Evolutionary conservation across 1,284 basidiomycete species (phyloP).

Genomic region (Trametes versicolor): DNA sequence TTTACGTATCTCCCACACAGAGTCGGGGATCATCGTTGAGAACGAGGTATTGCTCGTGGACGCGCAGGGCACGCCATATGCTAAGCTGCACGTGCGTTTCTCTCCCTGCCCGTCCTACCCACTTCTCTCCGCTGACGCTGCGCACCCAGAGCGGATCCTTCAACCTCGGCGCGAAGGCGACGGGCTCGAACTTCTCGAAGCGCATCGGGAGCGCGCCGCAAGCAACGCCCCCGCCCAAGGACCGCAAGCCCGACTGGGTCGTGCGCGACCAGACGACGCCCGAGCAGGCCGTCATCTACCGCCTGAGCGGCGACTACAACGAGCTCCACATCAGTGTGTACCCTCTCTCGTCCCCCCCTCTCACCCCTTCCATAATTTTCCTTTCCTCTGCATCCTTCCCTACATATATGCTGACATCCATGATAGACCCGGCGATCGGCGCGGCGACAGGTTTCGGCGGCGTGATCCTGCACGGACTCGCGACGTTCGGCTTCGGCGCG

Average conservation of each 20-base stretch:
- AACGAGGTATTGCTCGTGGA: constrained; percentile 70
- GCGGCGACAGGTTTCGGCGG: constrained; percentile 78
- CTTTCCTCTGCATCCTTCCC: not conserved
- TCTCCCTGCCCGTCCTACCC: constrained; percentile 23
- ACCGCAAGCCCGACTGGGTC: constrained; percentile 74
- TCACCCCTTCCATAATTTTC: too few species aligned
- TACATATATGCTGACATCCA: not conserved
- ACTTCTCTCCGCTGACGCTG: constrained; percentile 8
- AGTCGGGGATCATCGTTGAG: constrained; percentile 81
- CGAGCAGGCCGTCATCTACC: constrained; percentile 82
- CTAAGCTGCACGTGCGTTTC: constrained; percentile 74
- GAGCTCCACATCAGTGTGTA: constrained; percentile 80
- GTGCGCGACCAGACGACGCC: constrained; percentile 74
- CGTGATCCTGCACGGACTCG: constrained; percentile 85
- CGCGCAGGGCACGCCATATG: constrained; percentile 70
- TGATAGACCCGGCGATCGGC: constrained; percentile 75
- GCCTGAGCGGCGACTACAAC: constrained; percentile 88
- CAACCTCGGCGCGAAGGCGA: constrained; percentile 80
- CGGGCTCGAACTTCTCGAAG: constrained; percentile 74
- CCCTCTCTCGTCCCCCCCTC: constrained; percentile 1
- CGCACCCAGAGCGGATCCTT: constrained; percentile 69
- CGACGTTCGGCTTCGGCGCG: constrained; percentile 81
- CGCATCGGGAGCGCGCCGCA: constrained; percentile 73
- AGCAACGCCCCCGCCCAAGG: constrained; percentile 73
- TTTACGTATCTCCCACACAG: constrained; percentile 47